Evolutionary conservation across 139 green algal species (phyloP), one percentile per base, ranked within the genome.

Genomic region (Chlamydomonas sp.): DNA sequence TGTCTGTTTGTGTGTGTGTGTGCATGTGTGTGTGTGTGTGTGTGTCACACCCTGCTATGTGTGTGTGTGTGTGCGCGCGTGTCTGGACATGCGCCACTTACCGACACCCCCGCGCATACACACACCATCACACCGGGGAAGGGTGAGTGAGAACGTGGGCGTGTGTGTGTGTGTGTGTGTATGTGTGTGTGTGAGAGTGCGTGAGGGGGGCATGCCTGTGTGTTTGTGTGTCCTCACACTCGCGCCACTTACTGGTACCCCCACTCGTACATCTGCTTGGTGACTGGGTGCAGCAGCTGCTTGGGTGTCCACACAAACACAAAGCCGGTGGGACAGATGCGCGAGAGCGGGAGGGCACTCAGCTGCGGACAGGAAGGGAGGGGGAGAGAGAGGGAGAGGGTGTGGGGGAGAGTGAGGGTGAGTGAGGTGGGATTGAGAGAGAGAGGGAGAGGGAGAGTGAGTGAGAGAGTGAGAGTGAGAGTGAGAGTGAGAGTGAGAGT

Each of bases 291-390:
- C 1, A 92, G 49, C 37, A 83, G 66, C 43, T 78, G 73, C 78
- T 97, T 97, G 30, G 75, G 73, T 13, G 81, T 76, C 87, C 87
- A 97, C 22, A 96, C 82, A 73, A 97, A 93, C 16, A 96, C 61
- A 76, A 97, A 97, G 30, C 91, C 91, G 2, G 62, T 48, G 1
- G 89, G 89, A 49, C 87, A 91, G 24, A 96, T 76, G 28, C 65
- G 35, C 2, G 71, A 72, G 2, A 96, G 36, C 6, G 89, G 88
- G 62, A 96, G 67, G 37, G 26, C 1, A 0, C 76, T 59, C 3
- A 95, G 65, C 58, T 81, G 49, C 54, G 22, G 2, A 36, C 35
- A 54, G 62, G 24, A 69, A 33, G 34, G 34, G 33, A 35, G 62
- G 10, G 24, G 5, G 62, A 37, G 62, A 36, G 39, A 47, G 65